Base-by-base conservation (phyloP, 1,284 basidiomycete genomes). In the Papiliotrema fonsecae region DNA sequence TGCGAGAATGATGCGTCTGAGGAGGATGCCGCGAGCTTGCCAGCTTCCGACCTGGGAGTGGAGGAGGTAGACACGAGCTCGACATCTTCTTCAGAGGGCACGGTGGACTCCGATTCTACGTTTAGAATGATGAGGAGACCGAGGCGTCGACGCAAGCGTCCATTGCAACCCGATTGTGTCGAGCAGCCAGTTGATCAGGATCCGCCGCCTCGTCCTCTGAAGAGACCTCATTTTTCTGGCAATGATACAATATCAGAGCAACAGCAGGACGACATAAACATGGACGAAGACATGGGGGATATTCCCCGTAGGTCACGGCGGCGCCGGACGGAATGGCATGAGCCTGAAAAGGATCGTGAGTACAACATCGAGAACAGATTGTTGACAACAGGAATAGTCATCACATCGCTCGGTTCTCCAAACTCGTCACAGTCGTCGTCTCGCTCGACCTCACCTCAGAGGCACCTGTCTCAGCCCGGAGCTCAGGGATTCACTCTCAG, bases 261-360 rank as follows among this genome's bases (percentile, higher is more conserved):
- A 45, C 50, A 60, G 60, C 53, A 57, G 3, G 45, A 42, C 34
- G 45, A 44, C 37, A 37, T 28, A 28, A 37, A 50, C 14, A 28
- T 40, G 3, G 53, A 47, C 19, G 46, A 45, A 22, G 40, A 49
- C 26, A 42, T 54, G 9, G 47, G 48, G 19, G 52, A 48, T 32
- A 49, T 50, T 1, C 44, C 40, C 4, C 31, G 32, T 34, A 38
- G 35, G 39, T 40, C 34, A 32, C 38, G 36, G 36, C 21, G 48
- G 25, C 47, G 44, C 10, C 51, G 54, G 27, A 64, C 60, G 1
- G 36, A 55, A 14, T 72, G 68, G 65, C 58, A 69, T 48, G 69
- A 72, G 51, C 69, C 68, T 16, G 69, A 72, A 35, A 70, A 68
- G 51, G 69, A 72, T 54, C 60, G 69, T 66, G 44, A 57, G 64